These are phyloP conservation scores for Pilasporangium apinafurcum DNA, from an alignment of 352 stramenopile genomes.

Conservation along the genomic window DNA sequence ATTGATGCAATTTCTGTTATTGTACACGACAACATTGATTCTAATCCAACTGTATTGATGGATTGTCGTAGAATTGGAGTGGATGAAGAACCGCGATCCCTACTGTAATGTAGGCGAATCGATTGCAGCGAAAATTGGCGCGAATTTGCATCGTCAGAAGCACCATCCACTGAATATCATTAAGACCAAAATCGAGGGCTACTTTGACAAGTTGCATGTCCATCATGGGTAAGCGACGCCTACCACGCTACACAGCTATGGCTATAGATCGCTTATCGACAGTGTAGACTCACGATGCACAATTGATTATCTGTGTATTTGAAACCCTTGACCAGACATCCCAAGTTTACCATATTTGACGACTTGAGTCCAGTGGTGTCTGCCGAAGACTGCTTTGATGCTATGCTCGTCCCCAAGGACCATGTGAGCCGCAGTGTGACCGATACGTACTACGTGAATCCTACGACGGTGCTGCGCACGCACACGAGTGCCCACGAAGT, in stretches of 20 bases:
- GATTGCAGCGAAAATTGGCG: slow-evolving; percentile 85
- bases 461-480: slow-evolving; percentile 70
- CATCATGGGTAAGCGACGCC: slow-evolving; percentile 30
- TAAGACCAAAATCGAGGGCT: slow-evolving; percentile 89
- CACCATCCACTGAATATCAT: slow-evolving; percentile 92
- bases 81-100: slow-evolving; percentile 73
- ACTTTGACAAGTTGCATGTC: slow-evolving; percentile 76
- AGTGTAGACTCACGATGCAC: background rate
- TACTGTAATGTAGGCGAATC: slow-evolving; percentile 86
- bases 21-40: no score
- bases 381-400: slow-evolving; percentile 88
- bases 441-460: slow-evolving; percentile 90
- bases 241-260: no score
- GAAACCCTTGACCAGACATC: slow-evolving; percentile 21
- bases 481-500: slow-evolving; percentile 94
- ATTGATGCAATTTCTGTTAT: no score
- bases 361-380: slow-evolving; percentile 83
- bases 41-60: no score
- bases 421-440: slow-evolving; percentile 83
- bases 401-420: slow-evolving; percentile 88
- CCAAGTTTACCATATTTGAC: slow-evolving; percentile 82
- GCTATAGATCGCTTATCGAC: no score
- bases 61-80: slow-evolving; percentile 44
- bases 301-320: background rate
- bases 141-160: slow-evolving; percentile 78